Conservation (phyloP, 257 asterid species). For the Fraxinus quadrangulata region DNA sequence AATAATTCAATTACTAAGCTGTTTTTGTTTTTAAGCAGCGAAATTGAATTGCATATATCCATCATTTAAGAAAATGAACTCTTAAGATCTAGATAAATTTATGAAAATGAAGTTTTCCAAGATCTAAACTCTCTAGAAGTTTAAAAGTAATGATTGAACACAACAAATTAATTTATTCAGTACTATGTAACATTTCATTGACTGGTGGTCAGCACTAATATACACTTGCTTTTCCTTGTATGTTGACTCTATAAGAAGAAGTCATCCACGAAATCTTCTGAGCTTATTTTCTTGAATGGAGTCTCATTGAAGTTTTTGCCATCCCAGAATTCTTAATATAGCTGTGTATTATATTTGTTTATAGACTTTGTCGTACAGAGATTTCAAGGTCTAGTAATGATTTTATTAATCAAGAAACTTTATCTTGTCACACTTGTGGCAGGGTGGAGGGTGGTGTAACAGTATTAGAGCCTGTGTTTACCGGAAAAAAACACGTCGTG, state of each 20-base stretch:
- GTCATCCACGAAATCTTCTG: background rate
- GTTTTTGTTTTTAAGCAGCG: background rate
- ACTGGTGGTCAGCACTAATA: background rate
- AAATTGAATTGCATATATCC: background rate
- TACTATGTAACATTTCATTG: background rate
- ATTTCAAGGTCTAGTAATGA: background rate
- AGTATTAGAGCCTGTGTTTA: slow-evolving; percentile 46
- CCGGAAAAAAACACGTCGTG: slow-evolving; percentile 59
- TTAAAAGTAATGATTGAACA: background rate
- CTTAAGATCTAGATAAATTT: background rate
- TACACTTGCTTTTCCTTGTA: background rate
- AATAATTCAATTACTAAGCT: background rate
- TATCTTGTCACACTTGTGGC: slow-evolving; percentile 24
- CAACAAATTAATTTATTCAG: background rate
- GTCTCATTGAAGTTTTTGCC: background rate
- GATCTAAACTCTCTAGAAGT: background rate
- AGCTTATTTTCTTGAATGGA: background rate
- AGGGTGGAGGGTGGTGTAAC: slow-evolving; percentile 99
- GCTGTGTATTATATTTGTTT: background rate
- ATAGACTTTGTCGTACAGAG: background rate
- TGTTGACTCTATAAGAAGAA: background rate
- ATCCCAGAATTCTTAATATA: background rate
- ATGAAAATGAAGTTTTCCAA: background rate
- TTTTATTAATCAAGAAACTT: slow-evolving; percentile 1
- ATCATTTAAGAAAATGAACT: background rate